Conservation (phyloP, 805 yeast species). For the Metschnikowia santaceciliae region DNA sequence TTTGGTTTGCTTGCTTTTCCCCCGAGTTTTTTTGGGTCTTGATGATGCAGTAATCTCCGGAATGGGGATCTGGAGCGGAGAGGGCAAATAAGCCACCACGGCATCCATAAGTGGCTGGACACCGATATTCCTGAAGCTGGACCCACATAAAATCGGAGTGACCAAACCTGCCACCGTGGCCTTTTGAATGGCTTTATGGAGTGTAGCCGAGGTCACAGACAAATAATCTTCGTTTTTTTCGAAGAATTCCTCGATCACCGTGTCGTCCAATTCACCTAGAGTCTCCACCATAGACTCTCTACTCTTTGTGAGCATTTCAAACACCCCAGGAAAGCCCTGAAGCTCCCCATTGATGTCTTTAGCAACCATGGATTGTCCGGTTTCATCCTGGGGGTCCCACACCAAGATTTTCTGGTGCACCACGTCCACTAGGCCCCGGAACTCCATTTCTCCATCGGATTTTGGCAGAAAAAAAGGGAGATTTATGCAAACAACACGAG, state of each 20-base stretch:
- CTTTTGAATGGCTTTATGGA: conserved; percentile 58
- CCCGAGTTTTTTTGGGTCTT: conserved; percentile 16
- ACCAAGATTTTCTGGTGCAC: conserved; percentile 54
- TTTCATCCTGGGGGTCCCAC: conserved; percentile 44
- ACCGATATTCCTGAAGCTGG: conserved; percentile 88
- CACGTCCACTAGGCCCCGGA: conserved; percentile 75
- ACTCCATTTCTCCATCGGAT: conserved; percentile 35
- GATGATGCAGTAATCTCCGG: conserved; percentile 46
- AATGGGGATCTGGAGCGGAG: conserved; percentile 60
- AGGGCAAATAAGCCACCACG: conserved; percentile 70
- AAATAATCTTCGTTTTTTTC: conserved; percentile 68
- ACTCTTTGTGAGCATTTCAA: conserved; percentile 49
- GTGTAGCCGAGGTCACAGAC: conserved; percentile 50
- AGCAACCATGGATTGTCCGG: conserved; percentile 52
- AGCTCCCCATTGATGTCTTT: conserved; percentile 29
- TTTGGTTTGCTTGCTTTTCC: conserved; percentile 16
- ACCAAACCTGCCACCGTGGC: conserved; percentile 57
- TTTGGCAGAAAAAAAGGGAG: conserved; percentile 60
- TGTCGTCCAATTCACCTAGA: conserved; percentile 77
- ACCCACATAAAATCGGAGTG: conserved; percentile 87
- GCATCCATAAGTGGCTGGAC: conserved; percentile 85
- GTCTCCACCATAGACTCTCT: conserved; percentile 81
- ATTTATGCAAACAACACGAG: conserved; percentile 70
- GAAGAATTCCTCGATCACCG: conserved; percentile 69
- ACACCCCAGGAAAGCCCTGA: conserved; percentile 20